Evolutionary conservation across 1,139 yeast species (phyloP).

Genomic region (Yamadazyma sp.): DNA sequence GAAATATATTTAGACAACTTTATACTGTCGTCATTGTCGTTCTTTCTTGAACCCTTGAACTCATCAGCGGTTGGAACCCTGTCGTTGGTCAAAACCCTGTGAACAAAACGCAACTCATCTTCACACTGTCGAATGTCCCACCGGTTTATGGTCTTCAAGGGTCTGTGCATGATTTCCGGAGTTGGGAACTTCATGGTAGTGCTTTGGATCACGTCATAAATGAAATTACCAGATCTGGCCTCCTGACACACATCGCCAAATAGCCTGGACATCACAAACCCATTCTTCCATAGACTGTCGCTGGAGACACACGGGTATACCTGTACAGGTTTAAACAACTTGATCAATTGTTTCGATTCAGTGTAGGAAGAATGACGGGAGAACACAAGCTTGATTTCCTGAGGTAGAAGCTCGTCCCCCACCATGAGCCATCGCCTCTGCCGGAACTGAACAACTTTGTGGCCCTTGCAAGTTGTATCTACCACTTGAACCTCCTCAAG

Average conservation of each 20-base stretch:
- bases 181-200: slow-evolving; percentile 23
- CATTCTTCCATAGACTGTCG: slow-evolving; percentile 34
- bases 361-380: slow-evolving; percentile 57
- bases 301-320: slow-evolving; percentile 49
- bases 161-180: slow-evolving; percentile 15
- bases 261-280: slow-evolving; percentile 42
- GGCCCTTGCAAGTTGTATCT: slow-evolving; percentile 23
- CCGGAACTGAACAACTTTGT: slow-evolving; percentile 22
- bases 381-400: slow-evolving; percentile 39
- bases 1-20: slow-evolving; percentile 5
- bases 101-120: slow-evolving; percentile 25
- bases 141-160: slow-evolving; percentile 28
- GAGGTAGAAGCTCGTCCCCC: slow-evolving; percentile 36
- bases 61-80: not conserved
- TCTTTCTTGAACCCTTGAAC: not conserved
- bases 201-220: slow-evolving; percentile 30
- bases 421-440: slow-evolving; percentile 31
- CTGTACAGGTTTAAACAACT: slow-evolving; percentile 39
- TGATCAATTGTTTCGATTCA: slow-evolving; percentile 42
- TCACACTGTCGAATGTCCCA: slow-evolving; percentile 38
- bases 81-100: not conserved
- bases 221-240: slow-evolving; percentile 16
- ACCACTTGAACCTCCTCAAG: slow-evolving; percentile 15
- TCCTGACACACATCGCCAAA: slow-evolving; percentile 42
- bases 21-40: not conserved